Base-by-base conservation (phyloP, 345 rosid species). In the Syzygium aromaticum region DNA sequence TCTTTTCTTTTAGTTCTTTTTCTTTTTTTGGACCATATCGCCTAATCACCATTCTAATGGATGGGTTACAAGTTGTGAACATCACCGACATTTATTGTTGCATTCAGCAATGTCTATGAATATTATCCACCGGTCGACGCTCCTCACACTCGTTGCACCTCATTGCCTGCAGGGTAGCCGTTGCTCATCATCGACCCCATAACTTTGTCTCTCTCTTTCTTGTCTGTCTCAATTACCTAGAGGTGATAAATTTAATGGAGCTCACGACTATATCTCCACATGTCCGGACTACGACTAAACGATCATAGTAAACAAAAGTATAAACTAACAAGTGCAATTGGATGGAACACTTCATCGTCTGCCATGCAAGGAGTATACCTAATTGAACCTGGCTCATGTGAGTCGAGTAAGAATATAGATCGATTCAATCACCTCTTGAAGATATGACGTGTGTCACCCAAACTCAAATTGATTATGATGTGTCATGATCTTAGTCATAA, bases 1-100 rank as follows among this genome's bases (percentile, higher is more conserved):
- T 30, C 22, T 16, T 30, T 64, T 14, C 1, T 7, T 8, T 8
- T 3, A 1, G 22, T 8, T 0, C 3, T 64, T 2, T 3, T 7
- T 7, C 17, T 2, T 8, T 28, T 64, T 64, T 64, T 64, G 40
- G 21, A 2, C 40, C 28, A 0, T 30, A 64, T 16, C 11, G 17
- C 30, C 22, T 5, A 7, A 30, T 5, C 43, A 30, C 77, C 8
- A 11, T 30, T 1, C 11, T 33, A 2, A 64, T 64, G 30, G 43
- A 64, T 15, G 22, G 77, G 40, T 64, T 30, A 30, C 11, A 64
- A 64, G 4, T 64, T 0, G 56, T 19, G 9, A 54, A 54, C 3
- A 11, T 51, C 12, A 51, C 52, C 52, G 2, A 51, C 13, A 51
- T 51, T 51, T 51, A 51, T 51, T 9, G 52, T 51, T 51, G 52